Conservation (phyloP, 1,139 yeast genomes). For the Pichia sp. region DNA sequence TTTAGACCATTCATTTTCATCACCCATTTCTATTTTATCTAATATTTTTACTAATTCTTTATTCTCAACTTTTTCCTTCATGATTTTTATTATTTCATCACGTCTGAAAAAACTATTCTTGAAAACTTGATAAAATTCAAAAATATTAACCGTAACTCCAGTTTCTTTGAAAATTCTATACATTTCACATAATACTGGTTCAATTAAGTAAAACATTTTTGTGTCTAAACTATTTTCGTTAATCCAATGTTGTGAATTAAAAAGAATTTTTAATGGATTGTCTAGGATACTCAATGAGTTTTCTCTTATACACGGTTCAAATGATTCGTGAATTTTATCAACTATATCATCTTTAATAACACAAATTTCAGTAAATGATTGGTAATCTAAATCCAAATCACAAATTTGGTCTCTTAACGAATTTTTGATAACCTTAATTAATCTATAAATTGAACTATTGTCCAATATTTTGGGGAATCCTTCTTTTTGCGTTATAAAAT, state of each 20-base stretch:
- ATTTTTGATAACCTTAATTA: slow-evolving; percentile 9
- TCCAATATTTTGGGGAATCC: slow-evolving; percentile 7
- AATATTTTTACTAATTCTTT: slow-evolving; percentile 1
- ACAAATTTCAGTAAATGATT: slow-evolving; percentile 28
- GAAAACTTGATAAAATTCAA: slow-evolving; percentile 72
- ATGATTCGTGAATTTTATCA: slow-evolving; percentile 26
- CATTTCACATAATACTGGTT: slow-evolving; percentile 51
- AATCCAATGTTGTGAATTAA: slow-evolving; percentile 22
- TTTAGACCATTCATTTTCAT: slow-evolving; percentile 40
- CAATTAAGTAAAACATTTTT: slow-evolving; percentile 27
- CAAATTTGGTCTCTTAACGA: slow-evolving; percentile 17
- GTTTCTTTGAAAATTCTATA: slow-evolving; percentile 78
- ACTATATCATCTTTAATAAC: slow-evolving; percentile 19
- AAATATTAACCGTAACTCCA: slow-evolving; percentile 63
- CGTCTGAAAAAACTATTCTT: slow-evolving; percentile 43
- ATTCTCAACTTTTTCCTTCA: slow-evolving; percentile 19
- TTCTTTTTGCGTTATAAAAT: slow-evolving; percentile 14
- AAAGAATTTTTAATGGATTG: slow-evolving; percentile 31
- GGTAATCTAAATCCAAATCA: slow-evolving; percentile 22
- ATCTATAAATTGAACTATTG: slow-evolving; percentile 10
- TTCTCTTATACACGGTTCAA: slow-evolving; percentile 36
- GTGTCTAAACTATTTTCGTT: slow-evolving; percentile 13
- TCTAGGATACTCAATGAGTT: slow-evolving; percentile 32
- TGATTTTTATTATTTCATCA: slow-evolving; percentile 32
- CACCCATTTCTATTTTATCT: slow-evolving; percentile 20